Percentiles rank a stretch among this genome's conserved stretches.
Evolutionary conservation across 371 early-diverging fungal species (phyloP).

Genomic region (Smittium culicis): DNA sequence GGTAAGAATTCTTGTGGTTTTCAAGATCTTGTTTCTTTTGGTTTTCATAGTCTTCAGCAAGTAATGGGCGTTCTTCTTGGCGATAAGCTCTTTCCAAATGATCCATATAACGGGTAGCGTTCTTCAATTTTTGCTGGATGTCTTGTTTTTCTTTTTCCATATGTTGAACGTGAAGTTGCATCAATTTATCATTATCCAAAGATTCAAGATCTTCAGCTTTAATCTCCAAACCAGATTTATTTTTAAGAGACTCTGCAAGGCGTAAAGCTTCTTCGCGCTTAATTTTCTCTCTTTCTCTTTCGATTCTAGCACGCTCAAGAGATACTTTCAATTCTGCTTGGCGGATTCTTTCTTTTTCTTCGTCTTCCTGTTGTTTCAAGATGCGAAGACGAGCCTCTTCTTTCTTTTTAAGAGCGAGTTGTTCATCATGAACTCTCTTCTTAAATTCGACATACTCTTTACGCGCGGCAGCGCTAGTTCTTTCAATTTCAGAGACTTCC

Average conservation of each 20-base stretch:
- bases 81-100: conserved; percentile 95
- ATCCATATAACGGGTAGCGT: conserved; percentile 67
- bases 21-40: conserved; percentile 74
- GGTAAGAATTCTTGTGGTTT: conserved; percentile 58
- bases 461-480: conserved; percentile 57
- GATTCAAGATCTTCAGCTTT: conserved; percentile 70
- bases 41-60: conserved; percentile 76
- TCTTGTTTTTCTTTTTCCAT: conserved; percentile 81
- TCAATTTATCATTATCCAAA: conserved; percentile 64
- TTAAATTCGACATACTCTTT: conserved; percentile 78
- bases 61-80: conserved; percentile 79
- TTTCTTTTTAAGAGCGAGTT: conserved; percentile 60
- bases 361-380: conserved; percentile 56
- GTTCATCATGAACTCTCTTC: conserved; percentile 78
- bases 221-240: conserved; percentile 65
- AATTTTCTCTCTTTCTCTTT: conserved; percentile 62
- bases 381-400: conserved; percentile 62
- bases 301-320: conserved; percentile 71
- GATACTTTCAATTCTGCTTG: conserved; percentile 67
- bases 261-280: conserved; percentile 73
- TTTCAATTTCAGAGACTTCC: conserved; percentile 63
- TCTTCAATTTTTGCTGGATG: conserved; percentile 52
- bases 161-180: conserved; percentile 76
- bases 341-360: conserved; percentile 72
- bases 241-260: conserved; percentile 71